A percentile compares a stretch with the other conserved stretches of the same genome.
These are phyloP conservation scores for Quercus tomentella DNA, from an alignment of 331 rosid genomes.

Conservation along the genomic window DNA sequence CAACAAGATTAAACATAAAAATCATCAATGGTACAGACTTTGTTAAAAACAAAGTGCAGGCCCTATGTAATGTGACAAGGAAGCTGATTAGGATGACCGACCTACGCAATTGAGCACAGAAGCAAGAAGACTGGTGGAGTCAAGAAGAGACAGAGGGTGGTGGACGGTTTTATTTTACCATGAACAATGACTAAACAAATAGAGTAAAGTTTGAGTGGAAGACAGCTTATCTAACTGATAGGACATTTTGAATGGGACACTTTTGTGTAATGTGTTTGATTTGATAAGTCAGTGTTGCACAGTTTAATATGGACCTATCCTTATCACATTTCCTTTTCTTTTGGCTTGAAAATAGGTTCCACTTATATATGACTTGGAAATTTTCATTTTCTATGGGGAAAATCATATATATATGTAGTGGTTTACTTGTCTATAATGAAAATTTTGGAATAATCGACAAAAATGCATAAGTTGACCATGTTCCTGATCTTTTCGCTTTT, in stretches of 20 bases:
- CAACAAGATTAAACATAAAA: too few relatives aligned
- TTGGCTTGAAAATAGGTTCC: neutral
- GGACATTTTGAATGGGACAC: neutral
- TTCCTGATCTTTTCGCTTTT: too few relatives aligned
- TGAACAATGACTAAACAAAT: neutral
- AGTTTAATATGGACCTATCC: conserved; percentile 15
- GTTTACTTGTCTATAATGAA: neutral
- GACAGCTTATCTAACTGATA: conserved; percentile 11
- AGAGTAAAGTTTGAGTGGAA: conserved; percentile 14
- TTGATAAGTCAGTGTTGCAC: conserved; percentile 9
- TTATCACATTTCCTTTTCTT: conserved; percentile 2
- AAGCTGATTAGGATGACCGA: neutral
- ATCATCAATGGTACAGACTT: too few relatives aligned
- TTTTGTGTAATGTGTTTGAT: neutral
- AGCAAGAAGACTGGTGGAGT: neutral
- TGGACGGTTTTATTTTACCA: neutral
- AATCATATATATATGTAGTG: neutral
- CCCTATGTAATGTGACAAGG: too few relatives aligned
- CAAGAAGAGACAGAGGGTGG: neutral
- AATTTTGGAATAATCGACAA: neutral
- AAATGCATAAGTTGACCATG: neutral
- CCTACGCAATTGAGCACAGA: neutral
- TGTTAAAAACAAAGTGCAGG: too few relatives aligned
- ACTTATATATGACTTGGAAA: neutral
- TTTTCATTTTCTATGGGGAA: neutral